phyloP scores from a whole-genome alignment of 371 early-diverging fungal genomes.

The Syncephalastrum contaminatum region DNA sequence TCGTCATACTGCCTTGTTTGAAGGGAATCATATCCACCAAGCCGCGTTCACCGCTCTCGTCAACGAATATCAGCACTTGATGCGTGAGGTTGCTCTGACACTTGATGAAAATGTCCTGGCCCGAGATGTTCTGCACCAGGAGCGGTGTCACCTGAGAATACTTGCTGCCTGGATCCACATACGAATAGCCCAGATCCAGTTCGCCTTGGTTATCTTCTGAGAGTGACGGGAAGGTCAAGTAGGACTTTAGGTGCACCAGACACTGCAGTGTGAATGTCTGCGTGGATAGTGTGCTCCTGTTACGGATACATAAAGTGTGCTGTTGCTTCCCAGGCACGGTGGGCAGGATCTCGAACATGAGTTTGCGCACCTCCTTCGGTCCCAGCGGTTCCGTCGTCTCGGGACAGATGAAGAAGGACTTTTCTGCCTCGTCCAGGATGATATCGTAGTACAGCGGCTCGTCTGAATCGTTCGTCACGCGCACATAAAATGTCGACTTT shows the following conservation, averaged over 20 bases:
- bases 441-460: slow-evolving; percentile 37
- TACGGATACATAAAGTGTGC: slow-evolving; percentile 49
- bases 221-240: slow-evolving; percentile 66
- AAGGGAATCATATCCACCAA: slow-evolving; percentile 57
- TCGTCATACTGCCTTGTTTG: slow-evolving; percentile 51
- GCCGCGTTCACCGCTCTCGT: slow-evolving; percentile 65
- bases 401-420: slow-evolving; percentile 24
- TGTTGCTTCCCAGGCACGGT: slow-evolving; percentile 52
- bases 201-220: slow-evolving; percentile 56
- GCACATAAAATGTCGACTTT: slow-evolving; percentile 55
- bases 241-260: slow-evolving; percentile 56
- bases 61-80: slow-evolving; percentile 80
- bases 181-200: slow-evolving; percentile 81
- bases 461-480: slow-evolving; percentile 51
- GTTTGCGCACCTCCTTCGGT: slow-evolving; percentile 57
- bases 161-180: slow-evolving; percentile 75
- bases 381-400: slow-evolving; percentile 28
- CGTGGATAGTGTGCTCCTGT: slow-evolving; percentile 26
- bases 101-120: slow-evolving; percentile 63
- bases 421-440: slow-evolving; percentile 14
- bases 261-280: slow-evolving; percentile 58
- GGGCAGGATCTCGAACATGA: slow-evolving; percentile 62
- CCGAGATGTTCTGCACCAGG: slow-evolving; percentile 69
- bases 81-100: slow-evolving; percentile 80
- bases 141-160: slow-evolving; percentile 77